phyloP scores from a whole-genome alignment of 371 early-diverging fungal genomes.

The Mucor mucedo region DNA sequence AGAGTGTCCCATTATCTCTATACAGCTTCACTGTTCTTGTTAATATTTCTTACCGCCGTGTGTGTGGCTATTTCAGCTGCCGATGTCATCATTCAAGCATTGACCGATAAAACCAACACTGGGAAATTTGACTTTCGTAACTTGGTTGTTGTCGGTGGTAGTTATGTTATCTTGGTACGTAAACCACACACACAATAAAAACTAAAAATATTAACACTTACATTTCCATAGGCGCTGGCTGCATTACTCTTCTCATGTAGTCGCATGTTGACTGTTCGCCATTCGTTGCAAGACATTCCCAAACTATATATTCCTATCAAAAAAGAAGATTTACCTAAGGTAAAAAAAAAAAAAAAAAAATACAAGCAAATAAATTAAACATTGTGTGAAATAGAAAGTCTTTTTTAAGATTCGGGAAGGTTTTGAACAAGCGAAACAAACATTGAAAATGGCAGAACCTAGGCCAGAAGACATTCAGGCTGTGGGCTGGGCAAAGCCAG shows the following conservation, averaged over 20 bases:
- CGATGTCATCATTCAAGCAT: conserved; percentile 66
- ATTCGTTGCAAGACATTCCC: conserved; percentile 70
- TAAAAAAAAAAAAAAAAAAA: conserved; percentile 14
- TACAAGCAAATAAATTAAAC: too few relatives aligned
- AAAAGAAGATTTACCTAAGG: conserved; percentile 68
- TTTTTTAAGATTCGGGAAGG: conserved; percentile 59
- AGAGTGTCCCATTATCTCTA: conserved; percentile 35
- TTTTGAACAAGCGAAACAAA: conserved; percentile 56
- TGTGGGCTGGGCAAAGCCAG: conserved; percentile 67
- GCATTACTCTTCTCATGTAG: conserved; percentile 60
- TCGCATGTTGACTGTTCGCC: conserved; percentile 59
- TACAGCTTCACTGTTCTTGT: conserved; percentile 44
- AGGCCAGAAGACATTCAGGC: conserved; percentile 59
- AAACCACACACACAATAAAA: neutral
- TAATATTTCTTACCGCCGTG: conserved; percentile 46
- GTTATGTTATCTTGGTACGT: conserved; percentile 59
- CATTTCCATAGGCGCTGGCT: conserved; percentile 33
- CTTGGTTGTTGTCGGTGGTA: conserved; percentile 59
- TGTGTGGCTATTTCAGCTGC: conserved; percentile 66
- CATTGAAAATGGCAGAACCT: conserved; percentile 60
- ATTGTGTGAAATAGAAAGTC: conserved; percentile 51
- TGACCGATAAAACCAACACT: conserved; percentile 45
- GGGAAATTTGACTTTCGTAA: conserved; percentile 56
- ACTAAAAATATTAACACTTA: neutral
- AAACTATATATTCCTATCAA: conserved; percentile 72